Base-by-base conservation (phyloP, 208 protist species). In the Trypanosoma vivax region DNA sequence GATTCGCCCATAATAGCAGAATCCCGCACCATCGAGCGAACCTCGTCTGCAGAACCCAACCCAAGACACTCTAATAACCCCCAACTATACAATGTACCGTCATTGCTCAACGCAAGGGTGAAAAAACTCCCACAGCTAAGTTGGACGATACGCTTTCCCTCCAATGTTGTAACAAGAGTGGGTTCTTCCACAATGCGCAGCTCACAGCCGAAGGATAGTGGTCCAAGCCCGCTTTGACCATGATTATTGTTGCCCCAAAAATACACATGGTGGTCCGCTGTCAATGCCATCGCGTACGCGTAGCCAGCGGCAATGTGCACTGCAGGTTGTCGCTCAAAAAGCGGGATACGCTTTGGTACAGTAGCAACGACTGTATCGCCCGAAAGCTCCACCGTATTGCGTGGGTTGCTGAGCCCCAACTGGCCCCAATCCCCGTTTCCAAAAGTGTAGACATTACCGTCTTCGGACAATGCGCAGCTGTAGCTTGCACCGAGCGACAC, bases 201-300 rank as follows among this genome's bases (percentile, higher is more conserved):
- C 2, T 60, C 40, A 23, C 60, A 43, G 55, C 75, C 64, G 50
- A 94, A 87, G 71, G 60, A 74, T 21, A 18, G 21, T 13, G 65
- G 71, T 1, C 87, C 87, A 9, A 90, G 71, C 11, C 82, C 87
- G 50, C 82, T 85, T 53, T 94, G 87, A 24, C 80, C 80, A 69
- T 94, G 87, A 64, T 91, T 94, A 69, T 94, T 94, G 64, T 91
- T 94, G 1, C 87, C 87, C 83, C 87, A 94, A 43, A 89, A 91
- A 71, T 86, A 91, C 2, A 94, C 87, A 34, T 79, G 74, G 51
- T 88, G 67, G 55, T 65, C 73, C 19, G 57, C 53, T 30, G 70
- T 75, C 31, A 94, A 58, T 11, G 87, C 87, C 73, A 91, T 85
- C 7, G 78, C 87, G 49, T 84, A 91, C 10, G 87, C 79, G 65